phyloP scores from a whole-genome alignment of 2,329 filamentous ascomycete species.

The Sporothrix phasma region DNA sequence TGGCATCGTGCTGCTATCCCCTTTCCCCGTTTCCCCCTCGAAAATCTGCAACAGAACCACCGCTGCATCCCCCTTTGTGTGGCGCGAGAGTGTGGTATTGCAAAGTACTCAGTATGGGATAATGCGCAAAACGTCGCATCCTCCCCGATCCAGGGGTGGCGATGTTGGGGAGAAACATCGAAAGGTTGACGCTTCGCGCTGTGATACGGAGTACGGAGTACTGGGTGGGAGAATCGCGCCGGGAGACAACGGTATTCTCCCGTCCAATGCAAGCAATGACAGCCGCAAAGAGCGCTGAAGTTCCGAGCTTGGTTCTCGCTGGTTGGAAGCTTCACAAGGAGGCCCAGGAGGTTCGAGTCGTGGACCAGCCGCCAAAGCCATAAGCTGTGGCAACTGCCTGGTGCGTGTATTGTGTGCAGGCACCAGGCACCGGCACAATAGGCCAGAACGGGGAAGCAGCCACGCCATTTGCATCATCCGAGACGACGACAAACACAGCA shows the following conservation, averaged over 20 bases:
- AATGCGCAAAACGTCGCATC: neutral
- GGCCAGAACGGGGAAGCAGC: neutral
- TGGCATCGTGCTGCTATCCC: neutral
- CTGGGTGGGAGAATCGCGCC: no score
- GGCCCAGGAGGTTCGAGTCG: neutral
- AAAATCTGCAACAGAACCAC: neutral
- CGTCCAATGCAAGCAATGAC: neutral
- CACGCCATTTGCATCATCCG: neutral
- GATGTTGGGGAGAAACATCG: neutral
- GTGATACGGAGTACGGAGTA: no score
- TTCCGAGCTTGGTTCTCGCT: neutral
- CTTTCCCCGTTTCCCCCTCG: neutral
- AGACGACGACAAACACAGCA: no score
- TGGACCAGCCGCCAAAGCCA: neutral
- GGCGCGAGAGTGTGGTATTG: neutral
- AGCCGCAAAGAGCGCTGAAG: neutral
- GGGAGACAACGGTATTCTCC: neutral
- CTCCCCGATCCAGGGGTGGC: neutral
- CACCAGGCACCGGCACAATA: slow-evolving; percentile 3
- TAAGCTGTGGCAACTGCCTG: neutral
- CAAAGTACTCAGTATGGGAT: no score
- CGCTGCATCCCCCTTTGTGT: neutral
- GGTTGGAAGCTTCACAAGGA: neutral
- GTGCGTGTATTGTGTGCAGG: neutral
- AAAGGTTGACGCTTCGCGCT: no score